Evolutionary conservation across 352 stramenopile species (phyloP).

Genomic region (Globisporangium mamillatum): DNA sequence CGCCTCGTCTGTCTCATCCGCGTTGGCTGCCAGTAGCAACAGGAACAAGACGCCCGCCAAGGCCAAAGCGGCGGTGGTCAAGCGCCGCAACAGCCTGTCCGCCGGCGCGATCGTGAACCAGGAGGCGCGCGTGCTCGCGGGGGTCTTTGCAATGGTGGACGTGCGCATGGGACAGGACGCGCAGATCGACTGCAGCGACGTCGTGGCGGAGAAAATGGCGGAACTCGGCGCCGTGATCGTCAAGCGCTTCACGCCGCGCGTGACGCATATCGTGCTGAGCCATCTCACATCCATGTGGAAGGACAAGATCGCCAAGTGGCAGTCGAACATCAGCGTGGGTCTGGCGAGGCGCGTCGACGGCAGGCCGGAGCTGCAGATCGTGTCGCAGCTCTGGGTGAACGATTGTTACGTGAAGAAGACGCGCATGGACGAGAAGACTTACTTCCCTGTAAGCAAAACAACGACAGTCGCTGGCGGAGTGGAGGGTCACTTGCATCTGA

Average conservation of each 20-base stretch:
- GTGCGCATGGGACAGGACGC: constrained; percentile 62
- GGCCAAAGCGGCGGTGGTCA: constrained; percentile 13
- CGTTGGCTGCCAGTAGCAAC: neutral
- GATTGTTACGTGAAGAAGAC: constrained; percentile 73
- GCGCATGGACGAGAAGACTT: constrained; percentile 62
- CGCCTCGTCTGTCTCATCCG: neutral
- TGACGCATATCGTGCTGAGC: constrained; percentile 80
- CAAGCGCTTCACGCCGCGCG: constrained; percentile 56
- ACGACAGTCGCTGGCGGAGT: neutral
- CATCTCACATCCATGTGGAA: constrained; percentile 66
- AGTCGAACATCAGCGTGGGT: constrained; percentile 28
- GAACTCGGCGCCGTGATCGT: constrained; percentile 66
- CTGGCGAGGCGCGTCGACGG: constrained; percentile 25
- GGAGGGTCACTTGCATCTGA: constrained; percentile 17
- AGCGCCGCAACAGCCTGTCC: constrained; percentile 19
- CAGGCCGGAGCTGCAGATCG: constrained; percentile 53
- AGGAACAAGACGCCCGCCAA: constrained; percentile 11
- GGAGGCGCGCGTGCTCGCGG: constrained; percentile 25
- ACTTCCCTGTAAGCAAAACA: constrained; percentile 68
- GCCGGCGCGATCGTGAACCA: constrained; percentile 4
- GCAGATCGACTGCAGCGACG: constrained; percentile 79
- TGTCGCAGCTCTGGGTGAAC: constrained; percentile 85
- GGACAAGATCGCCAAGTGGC: constrained; percentile 69
- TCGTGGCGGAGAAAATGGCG: constrained; percentile 61
- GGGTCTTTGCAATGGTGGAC: constrained; percentile 74